Conservation (phyloP, 1,284 basidiomycete genomes). For the Microbotryum silenes-acaulis region DNA sequence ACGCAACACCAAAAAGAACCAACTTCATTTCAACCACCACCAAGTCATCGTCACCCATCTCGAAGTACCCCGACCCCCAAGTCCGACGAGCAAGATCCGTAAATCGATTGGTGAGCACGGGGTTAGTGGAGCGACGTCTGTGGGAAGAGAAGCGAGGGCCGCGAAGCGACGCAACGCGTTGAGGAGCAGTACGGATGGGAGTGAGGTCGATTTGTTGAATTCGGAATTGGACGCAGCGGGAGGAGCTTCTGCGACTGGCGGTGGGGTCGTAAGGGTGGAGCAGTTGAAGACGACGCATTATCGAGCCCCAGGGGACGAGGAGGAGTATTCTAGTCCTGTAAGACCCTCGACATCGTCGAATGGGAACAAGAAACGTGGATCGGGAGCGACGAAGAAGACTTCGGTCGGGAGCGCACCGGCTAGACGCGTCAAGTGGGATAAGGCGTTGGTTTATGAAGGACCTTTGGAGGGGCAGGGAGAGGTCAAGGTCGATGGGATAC, state of each 20-base stretch:
- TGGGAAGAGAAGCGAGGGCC: conserved; percentile 19
- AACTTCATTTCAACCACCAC: conserved; percentile 28
- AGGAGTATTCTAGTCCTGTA: conserved; percentile 27
- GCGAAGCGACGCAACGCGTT: conserved; percentile 25
- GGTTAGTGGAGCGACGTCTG: conserved; percentile 4
- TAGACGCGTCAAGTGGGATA: conserved; percentile 23
- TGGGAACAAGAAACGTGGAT: conserved; percentile 2
- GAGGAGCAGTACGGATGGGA: conserved; percentile 24
- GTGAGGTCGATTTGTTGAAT: conserved; percentile 9
- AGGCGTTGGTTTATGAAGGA: conserved; percentile 27
- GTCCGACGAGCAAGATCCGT: conserved; percentile 35
- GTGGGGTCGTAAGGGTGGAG: neutral
- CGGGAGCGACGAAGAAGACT: neutral
- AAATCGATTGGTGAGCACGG: conserved; percentile 13
- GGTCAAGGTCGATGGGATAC: conserved; percentile 4
- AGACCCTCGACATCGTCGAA: conserved; percentile 2
- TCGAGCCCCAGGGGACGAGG: conserved; percentile 33
- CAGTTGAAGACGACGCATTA: conserved; percentile 18
- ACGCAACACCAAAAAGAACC: conserved; percentile 32
- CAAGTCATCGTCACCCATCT: conserved; percentile 26
- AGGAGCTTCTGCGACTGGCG: neutral
- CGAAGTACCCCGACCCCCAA: conserved; percentile 31
- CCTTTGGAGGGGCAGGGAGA: neutral
- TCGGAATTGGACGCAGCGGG: conserved; percentile 2
- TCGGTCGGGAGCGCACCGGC: neutral